Evolutionary conservation across 1,284 basidiomycete genomes (phyloP).

Genomic region (Tilletiaria anomala): DNA sequence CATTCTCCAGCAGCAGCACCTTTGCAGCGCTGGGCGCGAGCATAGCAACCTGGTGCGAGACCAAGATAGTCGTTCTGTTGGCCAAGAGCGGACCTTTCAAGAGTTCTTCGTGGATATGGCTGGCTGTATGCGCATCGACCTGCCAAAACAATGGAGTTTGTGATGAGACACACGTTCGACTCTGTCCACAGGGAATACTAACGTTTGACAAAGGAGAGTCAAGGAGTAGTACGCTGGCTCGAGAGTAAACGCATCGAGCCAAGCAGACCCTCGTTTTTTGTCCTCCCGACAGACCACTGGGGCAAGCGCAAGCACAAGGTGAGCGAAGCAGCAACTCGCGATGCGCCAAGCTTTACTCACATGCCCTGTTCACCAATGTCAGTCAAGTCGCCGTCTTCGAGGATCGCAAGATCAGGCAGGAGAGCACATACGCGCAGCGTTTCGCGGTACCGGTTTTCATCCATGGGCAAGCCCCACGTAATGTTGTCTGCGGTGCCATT

Average conservation of each 20-base stretch:
- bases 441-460: conserved; percentile 16
- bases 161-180: too few species aligned
- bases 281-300: neutral
- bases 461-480: conserved; percentile 17
- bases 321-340: too few species aligned
- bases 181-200: too few species aligned
- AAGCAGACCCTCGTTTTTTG: conserved; percentile 40
- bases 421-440: conserved; percentile 23
- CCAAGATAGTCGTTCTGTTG: conserved; percentile 55
- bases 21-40: neutral
- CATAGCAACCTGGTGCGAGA: conserved; percentile 51
- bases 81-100: conserved; percentile 32
- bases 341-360: too few species aligned
- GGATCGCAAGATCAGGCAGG: conserved; percentile 13
- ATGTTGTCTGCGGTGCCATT: conserved; percentile 25
- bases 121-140: conserved; percentile 48
- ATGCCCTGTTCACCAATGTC: conserved; percentile 12
- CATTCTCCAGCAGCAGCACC: neutral
- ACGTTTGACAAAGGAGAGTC: conserved; percentile 57
- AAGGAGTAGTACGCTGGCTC: conserved; percentile 43
- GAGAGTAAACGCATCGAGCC: conserved; percentile 35
- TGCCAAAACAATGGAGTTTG: too few species aligned
- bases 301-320: too few species aligned
- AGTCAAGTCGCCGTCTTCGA: conserved; percentile 26
- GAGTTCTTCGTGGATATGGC: conserved; percentile 45